Base-by-base conservation (phyloP, 106 monocot genomes). In the Amphibolis antarctica region DNA sequence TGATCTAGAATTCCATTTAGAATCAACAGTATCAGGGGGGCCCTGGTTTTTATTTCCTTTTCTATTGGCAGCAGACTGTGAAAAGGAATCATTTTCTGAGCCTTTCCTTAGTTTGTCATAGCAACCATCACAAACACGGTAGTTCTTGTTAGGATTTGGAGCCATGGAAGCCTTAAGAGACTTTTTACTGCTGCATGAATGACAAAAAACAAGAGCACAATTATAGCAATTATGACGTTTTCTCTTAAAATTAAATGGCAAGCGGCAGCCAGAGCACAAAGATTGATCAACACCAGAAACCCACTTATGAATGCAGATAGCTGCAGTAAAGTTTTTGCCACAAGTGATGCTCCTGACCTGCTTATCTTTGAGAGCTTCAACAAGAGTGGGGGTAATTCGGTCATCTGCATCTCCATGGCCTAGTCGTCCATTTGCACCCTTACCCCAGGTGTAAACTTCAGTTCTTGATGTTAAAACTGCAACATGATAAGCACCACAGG, bases 141-240 rank as follows among this genome's bases (percentile, higher is more conserved):
- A 89, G 24, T 83, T 86, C 62, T 94, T 94, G 77, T 84, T 80
- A 43, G 86, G 81, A 66, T 84, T 94, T 31, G 94, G 94, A 43
- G 94, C 86, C 83, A 94, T 81, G 50, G 89, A 86, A 58, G 94
- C 94, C 79, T 74, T 89, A 69, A 94, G 79, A 66, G 94, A 84
- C 47, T 86, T 89, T 66, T 81, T 94, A 52, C 86, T 94, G 69
- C 94, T 94, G 55, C 94, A 94, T 17, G 83, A 83, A 86, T 94
- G 83, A 74, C 94, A 94, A 77, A 79, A 94, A 9, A 94, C 86
- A 44, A 89, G 89, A 51, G 86, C 94, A 82, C 94, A 94, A 30
- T 94, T 89, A 71, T 94, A 94, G 71, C 94, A 94, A 71, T 94
- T 94, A 57, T 94, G 94, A 12, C 94, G 83, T 66, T 94, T 94